These are phyloP conservation scores for Suillus fuscotomentosus DNA, from an alignment of 768 basidiomycete genomes.

Conservation along the genomic window DNA sequence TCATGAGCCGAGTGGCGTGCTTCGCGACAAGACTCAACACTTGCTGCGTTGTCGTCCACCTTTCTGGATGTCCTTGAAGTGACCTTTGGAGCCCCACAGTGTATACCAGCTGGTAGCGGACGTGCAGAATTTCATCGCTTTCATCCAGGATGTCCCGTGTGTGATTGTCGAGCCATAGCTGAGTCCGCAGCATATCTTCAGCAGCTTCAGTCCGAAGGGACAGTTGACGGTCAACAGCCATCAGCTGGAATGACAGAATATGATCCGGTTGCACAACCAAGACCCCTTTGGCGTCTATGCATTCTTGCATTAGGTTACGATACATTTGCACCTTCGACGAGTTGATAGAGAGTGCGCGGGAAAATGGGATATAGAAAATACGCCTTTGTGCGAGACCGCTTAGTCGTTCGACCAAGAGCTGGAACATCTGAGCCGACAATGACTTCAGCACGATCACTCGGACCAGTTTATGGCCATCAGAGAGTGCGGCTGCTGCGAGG, in stretches of 20 bases:
- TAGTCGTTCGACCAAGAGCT: conserved; percentile 42
- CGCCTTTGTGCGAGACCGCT: conserved; percentile 45
- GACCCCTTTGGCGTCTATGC: conserved; percentile 39
- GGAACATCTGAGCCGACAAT: conserved; percentile 47
- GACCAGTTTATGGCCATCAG: conserved; percentile 42
- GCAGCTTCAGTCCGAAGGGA: conserved; percentile 5
- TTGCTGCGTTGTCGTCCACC: conserved; percentile 34
- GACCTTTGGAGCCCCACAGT: conserved; percentile 28
- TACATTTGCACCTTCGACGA: conserved; percentile 22
- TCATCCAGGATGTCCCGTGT: not conserved
- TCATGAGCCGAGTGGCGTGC: conserved; percentile 12
- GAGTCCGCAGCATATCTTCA: conserved; percentile 23
- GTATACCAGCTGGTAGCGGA: conserved; percentile 34
- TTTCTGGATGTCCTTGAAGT: conserved; percentile 30
- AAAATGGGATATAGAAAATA: conserved; percentile 31
- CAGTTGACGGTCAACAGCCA: conserved; percentile 28
- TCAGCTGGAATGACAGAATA: conserved; percentile 48
- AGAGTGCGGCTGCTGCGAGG: conserved; percentile 36
- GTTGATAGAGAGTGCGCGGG: conserved; percentile 27
- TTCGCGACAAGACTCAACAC: conserved; percentile 26
- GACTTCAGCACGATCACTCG: conserved; percentile 53
- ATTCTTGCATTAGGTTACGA: conserved; percentile 34
- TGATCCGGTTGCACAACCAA: conserved; percentile 54
- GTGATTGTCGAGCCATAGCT: conserved; percentile 3
- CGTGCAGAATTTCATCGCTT: not conserved